Conservation (phyloP, 805 yeast species). For the Metahyphopichia silvanorum region DNA sequence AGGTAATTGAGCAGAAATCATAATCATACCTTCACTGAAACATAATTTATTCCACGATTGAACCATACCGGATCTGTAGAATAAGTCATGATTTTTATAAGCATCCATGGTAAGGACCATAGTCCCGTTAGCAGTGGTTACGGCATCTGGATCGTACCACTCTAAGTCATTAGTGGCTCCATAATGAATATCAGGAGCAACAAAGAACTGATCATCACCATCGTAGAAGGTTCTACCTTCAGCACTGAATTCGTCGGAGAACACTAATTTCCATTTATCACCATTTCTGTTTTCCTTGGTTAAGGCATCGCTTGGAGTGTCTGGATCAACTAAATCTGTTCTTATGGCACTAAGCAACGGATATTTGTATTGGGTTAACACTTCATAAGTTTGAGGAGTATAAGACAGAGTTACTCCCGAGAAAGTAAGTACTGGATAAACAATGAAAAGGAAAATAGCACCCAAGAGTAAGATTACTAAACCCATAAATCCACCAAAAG, state of each 20-base stretch:
- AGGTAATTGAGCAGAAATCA: constrained; percentile 32
- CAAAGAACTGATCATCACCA: constrained; percentile 43
- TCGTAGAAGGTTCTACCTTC: constrained; percentile 43
- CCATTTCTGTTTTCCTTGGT: constrained; percentile 45
- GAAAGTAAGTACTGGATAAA: constrained; percentile 81
- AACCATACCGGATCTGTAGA: constrained; percentile 38
- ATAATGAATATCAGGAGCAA: constrained; percentile 39
- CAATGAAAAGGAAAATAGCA: constrained; percentile 63
- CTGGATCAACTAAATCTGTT: constrained; percentile 37
- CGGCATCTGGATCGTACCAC: constrained; percentile 45
- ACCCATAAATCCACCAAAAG: constrained; percentile 60
- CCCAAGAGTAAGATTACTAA: constrained; percentile 57
- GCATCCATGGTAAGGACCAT: constrained; percentile 36
- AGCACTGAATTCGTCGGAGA: constrained; percentile 41
- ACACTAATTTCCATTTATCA: constrained; percentile 38
- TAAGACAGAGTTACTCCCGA: constrained; percentile 54
- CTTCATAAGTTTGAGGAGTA: constrained; percentile 33
- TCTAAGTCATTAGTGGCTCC: constrained; percentile 43
- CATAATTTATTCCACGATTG: constrained; percentile 40
- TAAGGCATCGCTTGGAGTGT: constrained; percentile 32
- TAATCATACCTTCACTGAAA: constrained; percentile 32
- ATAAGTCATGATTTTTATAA: constrained; percentile 31
- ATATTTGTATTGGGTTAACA: constrained; percentile 44
- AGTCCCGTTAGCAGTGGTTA: constrained; percentile 40
- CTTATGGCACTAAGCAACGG: constrained; percentile 36